phyloP scores from a whole-genome alignment of 345 rosid genomes.

The Lepidium africanum region DNA sequence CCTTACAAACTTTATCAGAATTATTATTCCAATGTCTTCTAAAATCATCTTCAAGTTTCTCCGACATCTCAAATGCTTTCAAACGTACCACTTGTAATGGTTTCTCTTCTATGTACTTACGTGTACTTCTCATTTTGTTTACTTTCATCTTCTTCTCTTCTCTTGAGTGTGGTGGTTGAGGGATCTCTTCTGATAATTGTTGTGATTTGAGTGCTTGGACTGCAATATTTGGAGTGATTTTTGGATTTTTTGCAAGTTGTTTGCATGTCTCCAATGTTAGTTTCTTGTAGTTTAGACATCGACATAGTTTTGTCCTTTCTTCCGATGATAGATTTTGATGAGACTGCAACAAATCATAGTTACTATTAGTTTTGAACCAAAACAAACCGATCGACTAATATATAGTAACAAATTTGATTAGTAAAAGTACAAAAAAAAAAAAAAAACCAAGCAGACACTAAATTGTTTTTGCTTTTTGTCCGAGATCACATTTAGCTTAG shows the following conservation, averaged over 20 bases:
- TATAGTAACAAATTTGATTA: background rate
- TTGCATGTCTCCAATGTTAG: constrained; percentile 65
- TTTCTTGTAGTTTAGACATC: constrained; percentile 63
- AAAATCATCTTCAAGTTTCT: constrained; percentile 21
- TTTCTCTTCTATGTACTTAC: constrained; percentile 17
- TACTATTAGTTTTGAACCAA: background rate
- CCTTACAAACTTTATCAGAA: constrained; percentile 51
- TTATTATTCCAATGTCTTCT: constrained; percentile 14
- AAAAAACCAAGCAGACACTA: background rate
- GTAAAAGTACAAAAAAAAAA: too few relatives aligned
- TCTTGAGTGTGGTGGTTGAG: background rate
- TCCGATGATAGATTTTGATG: constrained; percentile 53
- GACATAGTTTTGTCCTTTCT: constrained; percentile 54
- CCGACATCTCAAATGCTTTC: constrained; percentile 21
- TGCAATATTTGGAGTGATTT: constrained; percentile 64
- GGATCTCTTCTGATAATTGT: constrained; percentile 15
- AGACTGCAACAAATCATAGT: constrained; percentile 40
- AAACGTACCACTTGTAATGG: constrained; percentile 8
- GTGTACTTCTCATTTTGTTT: background rate
- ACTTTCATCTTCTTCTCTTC: constrained; percentile 11
- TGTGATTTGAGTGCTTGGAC: constrained; percentile 66
- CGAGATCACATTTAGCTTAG: background rate
- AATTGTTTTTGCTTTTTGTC: background rate
- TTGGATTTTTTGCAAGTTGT: constrained; percentile 73
- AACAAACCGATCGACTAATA: background rate